Percentiles rank a stretch among this genome's conserved stretches.
Conservation (phyloP, 2,329 filamentous ascomycete species). For the Colletotrichum theobromicola region DNA sequence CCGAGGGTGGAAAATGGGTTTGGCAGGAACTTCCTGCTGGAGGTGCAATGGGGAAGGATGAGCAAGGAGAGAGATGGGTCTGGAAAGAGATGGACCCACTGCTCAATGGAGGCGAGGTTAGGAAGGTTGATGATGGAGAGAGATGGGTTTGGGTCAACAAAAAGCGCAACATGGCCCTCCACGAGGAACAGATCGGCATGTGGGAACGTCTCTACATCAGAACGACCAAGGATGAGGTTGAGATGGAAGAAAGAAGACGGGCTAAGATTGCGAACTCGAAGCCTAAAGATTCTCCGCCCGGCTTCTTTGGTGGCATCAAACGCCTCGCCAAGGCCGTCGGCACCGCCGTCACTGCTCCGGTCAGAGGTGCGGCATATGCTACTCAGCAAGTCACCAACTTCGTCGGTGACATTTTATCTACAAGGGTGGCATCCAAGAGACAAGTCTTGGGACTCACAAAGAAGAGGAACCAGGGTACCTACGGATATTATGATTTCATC, state of each 20-base stretch:
- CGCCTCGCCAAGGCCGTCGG: not conserved
- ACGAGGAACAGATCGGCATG: slow-evolving; percentile 25
- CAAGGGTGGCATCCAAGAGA: not conserved
- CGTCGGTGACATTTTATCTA: not conserved
- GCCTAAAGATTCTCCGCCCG: too few relatives aligned
- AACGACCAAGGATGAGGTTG: slow-evolving; percentile 14
- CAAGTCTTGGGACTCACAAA: not conserved
- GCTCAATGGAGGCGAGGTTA: not conserved
- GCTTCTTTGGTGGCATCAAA: not conserved
- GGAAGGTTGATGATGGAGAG: slow-evolving; percentile 17
- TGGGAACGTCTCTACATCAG: slow-evolving; percentile 25
- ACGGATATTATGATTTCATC: not conserved
- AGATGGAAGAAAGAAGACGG: not conserved
- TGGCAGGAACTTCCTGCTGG: not conserved
- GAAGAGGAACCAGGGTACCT: not conserved
- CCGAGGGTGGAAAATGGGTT: not conserved
- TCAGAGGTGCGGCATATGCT: not conserved
- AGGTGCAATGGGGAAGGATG: not conserved
- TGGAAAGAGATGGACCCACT: not conserved
- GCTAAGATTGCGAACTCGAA: not conserved
- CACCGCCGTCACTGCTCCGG: not conserved
- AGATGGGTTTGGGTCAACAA: not conserved
- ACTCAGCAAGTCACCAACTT: not conserved
- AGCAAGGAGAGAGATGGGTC: not conserved
- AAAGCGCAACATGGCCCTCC: not conserved